Evolutionary conservation across 305 asterid genomes (phyloP).

Genomic region (Fraxinus albicans): DNA sequence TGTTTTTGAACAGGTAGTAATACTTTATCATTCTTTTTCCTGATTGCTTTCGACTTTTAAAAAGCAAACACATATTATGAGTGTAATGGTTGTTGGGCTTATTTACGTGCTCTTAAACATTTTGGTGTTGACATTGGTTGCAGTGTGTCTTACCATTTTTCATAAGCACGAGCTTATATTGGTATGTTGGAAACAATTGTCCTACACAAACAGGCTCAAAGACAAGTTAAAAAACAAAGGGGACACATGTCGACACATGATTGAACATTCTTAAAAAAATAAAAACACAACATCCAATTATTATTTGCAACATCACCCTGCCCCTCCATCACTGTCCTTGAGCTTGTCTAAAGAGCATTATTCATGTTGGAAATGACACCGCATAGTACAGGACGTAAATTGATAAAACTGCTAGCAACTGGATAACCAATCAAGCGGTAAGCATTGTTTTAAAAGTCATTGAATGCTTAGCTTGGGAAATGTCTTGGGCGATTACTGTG

Average conservation of each 20-base stretch:
- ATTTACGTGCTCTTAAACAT: not conserved
- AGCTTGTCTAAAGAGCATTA: not conserved
- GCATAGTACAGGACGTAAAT: not conserved
- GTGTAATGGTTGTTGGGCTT: not conserved
- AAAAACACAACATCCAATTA: not conserved
- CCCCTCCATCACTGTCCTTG: not conserved
- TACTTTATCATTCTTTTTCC: not conserved
- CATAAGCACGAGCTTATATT: not conserved
- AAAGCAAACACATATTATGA: conserved; percentile 6
- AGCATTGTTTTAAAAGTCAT: not conserved
- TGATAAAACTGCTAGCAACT: conserved; percentile 8
- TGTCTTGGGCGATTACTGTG: not conserved
- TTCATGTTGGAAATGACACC: not conserved
- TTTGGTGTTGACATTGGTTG: not conserved
- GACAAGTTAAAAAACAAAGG: not conserved
- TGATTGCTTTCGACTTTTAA: conserved; percentile 17
- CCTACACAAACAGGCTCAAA: not conserved
- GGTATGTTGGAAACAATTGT: not conserved
- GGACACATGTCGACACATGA: not conserved
- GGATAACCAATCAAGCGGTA: conserved; percentile 3
- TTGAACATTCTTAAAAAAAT: not conserved
- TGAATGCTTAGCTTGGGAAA: not conserved
- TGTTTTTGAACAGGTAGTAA: conserved; percentile 78
- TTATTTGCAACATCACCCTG: not conserved
- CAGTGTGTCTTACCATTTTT: not conserved